Evolutionary conservation across 2,329 filamentous ascomycete genomes (phyloP), one percentile per base, ranked within the genome.

Genomic region (Cadophora sp.): DNA sequence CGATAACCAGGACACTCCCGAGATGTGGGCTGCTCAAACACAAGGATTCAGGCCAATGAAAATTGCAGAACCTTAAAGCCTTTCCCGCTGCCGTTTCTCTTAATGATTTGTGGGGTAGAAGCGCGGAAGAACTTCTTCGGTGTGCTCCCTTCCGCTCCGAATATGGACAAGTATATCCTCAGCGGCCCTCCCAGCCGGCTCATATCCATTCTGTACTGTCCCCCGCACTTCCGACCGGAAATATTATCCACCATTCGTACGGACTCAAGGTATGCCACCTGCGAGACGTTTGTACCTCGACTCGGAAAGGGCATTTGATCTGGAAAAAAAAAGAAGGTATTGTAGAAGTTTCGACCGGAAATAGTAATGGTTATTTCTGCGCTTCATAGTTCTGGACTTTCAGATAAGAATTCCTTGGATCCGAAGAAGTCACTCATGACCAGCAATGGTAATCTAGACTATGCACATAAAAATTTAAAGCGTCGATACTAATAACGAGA

Each of bases 51-150:
- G 27, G 36, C 48, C 14, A 22, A 56, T 47, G 8, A n/a, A 62
- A 43, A 30, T 9, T 58, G 27, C 36, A 33, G 36, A 11, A 20
- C 9, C 11, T 11, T 55, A 22, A 47, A 61, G 20, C n/a, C 48
- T 62, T 36, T 36, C 50, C 50, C 47, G 59, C 41, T 55, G 56
- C 30, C 22, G 56, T 48, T 59, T 45, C 56, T 58, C 33, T 58
- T 53, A 56, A 30, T 33, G 45, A 30, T 4, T 66, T 64, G 64
- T 66, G 66, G 64, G 53, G 63, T 55, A 56, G 36, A 48, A 39
- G 30, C 24, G 50, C 48, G 64, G 66, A 64, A 60, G 56, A 64
- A 68, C n/a, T 66, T 60, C 60, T 48, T 66, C 55, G 66, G 55
- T 47, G 30, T 56, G 11, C 41, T 58, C 33, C 30, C 48, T 55